Evolutionary conservation across 495 filamentous ascomycete genomes (phyloP), one percentile per base, ranked within the genome.

Genomic region (Cairneyella variabilis): DNA sequence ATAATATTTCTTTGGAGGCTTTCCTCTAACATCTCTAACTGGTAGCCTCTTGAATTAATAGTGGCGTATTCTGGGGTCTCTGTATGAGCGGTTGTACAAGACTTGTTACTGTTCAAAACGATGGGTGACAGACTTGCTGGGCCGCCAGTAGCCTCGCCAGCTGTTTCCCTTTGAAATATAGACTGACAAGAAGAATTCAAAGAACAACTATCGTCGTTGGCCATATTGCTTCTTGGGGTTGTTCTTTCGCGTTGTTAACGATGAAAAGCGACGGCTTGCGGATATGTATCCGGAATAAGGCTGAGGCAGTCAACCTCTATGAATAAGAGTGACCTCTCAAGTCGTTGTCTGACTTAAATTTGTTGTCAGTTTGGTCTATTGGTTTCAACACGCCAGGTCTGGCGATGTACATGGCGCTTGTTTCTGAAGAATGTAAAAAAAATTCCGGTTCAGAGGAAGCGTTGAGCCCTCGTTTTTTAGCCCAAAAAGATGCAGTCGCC

Each of bases 1-100:
- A 51, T 51, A 17, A 51, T 23, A 51, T 51, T 51, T 30, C 48
- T 41, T 42, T 51, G 40, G 25, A 51, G 21, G 36, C 48, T 42
- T 25, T 51, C 36, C 17, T 51, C 48, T 30, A 51, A 16, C 48
- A 51, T 51, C 22, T 51, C 48, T 23, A 42, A 1, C 20, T 51
- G 48, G 21, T 42, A 51, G 2, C 36, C 48, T 28, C 48, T 51
- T 27, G 48, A 41, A 14, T 51, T 10, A 10, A 41, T 12, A 20
- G 18, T 23, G 6, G 2, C 18, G 28, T 28, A 14, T 39, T 17
- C 26, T 28, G 10, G 4, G 30, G 17, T 47, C 10, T 32, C 23
- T 17, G n/a, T n/a, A 30, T 28, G 27, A 17, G 48, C 25, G 11
- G 17, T 25, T 38, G 30, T 36, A 32, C 30, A 49, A 17, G 47